Evolutionary conservation across 1,284 basidiomycete species (phyloP).

Genomic region (Marasmius fiardii): DNA sequence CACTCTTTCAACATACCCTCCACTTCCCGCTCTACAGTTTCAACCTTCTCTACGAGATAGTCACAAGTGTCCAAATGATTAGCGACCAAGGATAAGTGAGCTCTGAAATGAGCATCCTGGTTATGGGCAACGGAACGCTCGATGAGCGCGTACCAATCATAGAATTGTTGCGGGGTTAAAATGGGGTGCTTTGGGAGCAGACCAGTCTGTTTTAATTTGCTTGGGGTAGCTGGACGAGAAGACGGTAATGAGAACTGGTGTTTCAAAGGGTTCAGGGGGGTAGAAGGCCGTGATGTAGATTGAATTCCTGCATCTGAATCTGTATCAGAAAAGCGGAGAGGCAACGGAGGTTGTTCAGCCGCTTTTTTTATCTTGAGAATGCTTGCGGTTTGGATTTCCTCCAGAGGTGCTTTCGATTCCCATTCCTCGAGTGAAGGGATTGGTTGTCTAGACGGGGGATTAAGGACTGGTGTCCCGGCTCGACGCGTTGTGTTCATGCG

Average conservation of each 20-base stretch:
- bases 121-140: conserved; percentile 86
- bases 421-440: conserved; percentile 68
- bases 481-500: background rate
- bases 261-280: conserved; percentile 14
- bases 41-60: conserved; percentile 61
- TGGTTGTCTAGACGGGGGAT: background rate
- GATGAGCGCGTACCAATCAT: conserved; percentile 89
- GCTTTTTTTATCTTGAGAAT: conserved; percentile 63
- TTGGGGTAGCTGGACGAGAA: conserved; percentile 41
- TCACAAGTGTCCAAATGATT: conserved; percentile 78
- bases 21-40: conserved; percentile 72
- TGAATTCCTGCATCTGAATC: conserved; percentile 4
- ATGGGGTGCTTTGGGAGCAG: conserved; percentile 73
- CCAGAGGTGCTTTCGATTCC: conserved; percentile 78
- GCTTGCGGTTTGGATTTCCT: conserved; percentile 67
- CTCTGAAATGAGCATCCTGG: conserved; percentile 87
- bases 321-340: conserved; percentile 22
- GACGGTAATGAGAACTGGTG: conserved; percentile 18
- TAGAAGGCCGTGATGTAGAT: conserved; percentile 21
- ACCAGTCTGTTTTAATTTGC: conserved; percentile 27
- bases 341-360: conserved; percentile 59
- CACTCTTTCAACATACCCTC: conserved; percentile 80
- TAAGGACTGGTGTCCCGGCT: background rate
- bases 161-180: conserved; percentile 88
- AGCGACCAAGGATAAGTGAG: conserved; percentile 73